These are phyloP conservation scores for Magnolia sinica DNA, from an alignment of 164 flowering plant species.

Conservation along the genomic window DNA sequence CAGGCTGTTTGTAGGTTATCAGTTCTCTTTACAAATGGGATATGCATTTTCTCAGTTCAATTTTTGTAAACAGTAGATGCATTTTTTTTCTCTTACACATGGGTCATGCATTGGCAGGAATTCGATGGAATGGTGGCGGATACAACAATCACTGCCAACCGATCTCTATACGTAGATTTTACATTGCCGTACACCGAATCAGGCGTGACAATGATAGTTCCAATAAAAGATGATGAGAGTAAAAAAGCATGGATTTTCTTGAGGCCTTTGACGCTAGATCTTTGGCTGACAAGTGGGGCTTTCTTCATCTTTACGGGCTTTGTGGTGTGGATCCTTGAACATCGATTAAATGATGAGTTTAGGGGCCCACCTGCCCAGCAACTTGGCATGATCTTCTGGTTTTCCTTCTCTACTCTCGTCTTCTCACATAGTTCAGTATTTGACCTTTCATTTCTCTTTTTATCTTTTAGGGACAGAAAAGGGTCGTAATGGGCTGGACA, in stretches of 20 bases:
- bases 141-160: conserved; percentile 22
- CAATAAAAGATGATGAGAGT: conserved; percentile 4
- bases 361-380: conserved; percentile 18
- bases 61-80: no score
- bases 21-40: no score
- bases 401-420: conserved; percentile 23
- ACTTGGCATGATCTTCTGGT: conserved; percentile 21
- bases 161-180: conserved; percentile 29
- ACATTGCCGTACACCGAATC: conserved; percentile 25
- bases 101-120: conserved; percentile 11
- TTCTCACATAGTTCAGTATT: conserved; percentile 29
- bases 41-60: no score
- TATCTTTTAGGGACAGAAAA: not conserved
- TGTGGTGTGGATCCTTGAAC: conserved; percentile 31
- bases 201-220: conserved; percentile 21
- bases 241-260: conserved; percentile 22
- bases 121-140: conserved; percentile 38
- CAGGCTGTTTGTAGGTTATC: no score
- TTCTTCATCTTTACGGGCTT: conserved; percentile 25
- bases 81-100: not conserved
- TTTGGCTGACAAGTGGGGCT: conserved; percentile 24
- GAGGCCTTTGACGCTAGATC: conserved; percentile 21
- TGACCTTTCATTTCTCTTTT: not conserved
- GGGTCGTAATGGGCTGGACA: no score
- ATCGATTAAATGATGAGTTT: conserved; percentile 14